These are phyloP conservation scores for Talaromyces albobiverticillius DNA, from an alignment of 2,329 filamentous ascomycete genomes.

Conservation along the genomic window DNA sequence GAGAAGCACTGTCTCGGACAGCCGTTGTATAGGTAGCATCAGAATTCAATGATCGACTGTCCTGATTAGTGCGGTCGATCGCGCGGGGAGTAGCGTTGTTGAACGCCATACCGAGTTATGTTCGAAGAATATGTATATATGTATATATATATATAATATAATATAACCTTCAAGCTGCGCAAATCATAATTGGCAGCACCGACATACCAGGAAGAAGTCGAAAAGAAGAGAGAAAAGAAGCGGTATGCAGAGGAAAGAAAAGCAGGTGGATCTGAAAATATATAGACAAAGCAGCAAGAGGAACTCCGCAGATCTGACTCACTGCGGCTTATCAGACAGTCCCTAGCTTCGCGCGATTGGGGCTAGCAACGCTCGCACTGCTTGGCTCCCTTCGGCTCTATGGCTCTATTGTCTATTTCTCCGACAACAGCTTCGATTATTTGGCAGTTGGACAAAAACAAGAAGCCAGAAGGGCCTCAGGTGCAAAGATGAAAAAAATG, in stretches of 20 bases:
- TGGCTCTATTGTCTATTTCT: too few species aligned
- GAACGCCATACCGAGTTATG: conserved; percentile 29
- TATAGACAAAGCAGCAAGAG: too few species aligned
- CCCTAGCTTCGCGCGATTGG: conserved; percentile 1
- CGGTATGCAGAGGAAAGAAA: not conserved
- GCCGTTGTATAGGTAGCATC: conserved; percentile 65
- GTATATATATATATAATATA: not conserved
- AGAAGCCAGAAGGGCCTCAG: not conserved
- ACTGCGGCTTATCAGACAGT: not conserved
- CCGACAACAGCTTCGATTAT: not conserved
- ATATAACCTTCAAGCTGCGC: not conserved
- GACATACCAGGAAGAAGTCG: not conserved
- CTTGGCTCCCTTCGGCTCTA: too few species aligned
- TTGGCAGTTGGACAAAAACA: not conserved
- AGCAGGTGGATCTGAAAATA: not conserved
- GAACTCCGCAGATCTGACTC: not conserved
- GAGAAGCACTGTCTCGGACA: conserved; percentile 63
- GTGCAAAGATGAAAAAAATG: not conserved
- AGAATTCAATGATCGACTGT: conserved; percentile 50
- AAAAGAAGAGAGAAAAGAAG: not conserved
- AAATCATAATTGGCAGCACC: too few species aligned
- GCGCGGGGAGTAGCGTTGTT: conserved; percentile 22
- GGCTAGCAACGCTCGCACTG: not conserved
- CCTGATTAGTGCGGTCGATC: conserved; percentile 25
- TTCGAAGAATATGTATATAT: conserved; percentile 14